Base-by-base conservation (phyloP, 257 asterid genomes). In the Plantago ovata region DNA sequence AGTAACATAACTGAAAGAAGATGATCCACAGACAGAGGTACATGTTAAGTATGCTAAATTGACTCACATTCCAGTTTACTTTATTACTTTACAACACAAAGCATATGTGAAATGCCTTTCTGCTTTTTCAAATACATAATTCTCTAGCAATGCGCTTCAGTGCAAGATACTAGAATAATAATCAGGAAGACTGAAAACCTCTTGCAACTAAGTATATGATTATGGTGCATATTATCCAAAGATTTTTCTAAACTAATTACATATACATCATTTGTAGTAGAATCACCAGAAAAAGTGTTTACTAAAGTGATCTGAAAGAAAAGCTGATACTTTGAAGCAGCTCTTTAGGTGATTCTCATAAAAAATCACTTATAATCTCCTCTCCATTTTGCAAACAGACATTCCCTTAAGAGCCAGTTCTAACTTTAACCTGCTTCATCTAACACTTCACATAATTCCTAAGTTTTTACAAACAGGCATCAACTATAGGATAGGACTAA, bases 371-470 rank as follows among this genome's bases (percentile, higher is more conserved):
- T n/a, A n/a, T n/a, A n/a, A n/a, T n/a, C n/a, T n/a, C n/a, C n/a
- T n/a, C n/a, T n/a, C n/a, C n/a, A n/a, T n/a, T 68, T 50, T 23
- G 20, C 54, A 14, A n/a, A 38, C 12, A 24, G 5, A 46, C 20
- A 19, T 38, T 56, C 51, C 40, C 23, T 24, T 20, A 45, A 40
- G 9, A 54, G 61, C 67, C 52, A 53, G 36, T 43, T 39, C 46
- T 38, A 54, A 41, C 62, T 64, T 62, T 44, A 48, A 19, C 28
- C 56, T 53, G 64, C 28, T 28, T 4, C 51, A 41, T 36, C 52
- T 63, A 56, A 66, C 42, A 42, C 46, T 16, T 19, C 13, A 21
- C 38, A 42, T 38, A 14, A 13, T 40, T 36, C 46, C 46, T 19
- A 8, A 28, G 36, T 28, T 28, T 28, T 28, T 28, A 28, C 36